Percentiles rank a stretch among this genome's conserved stretches.
phyloP scores from a whole-genome alignment of 257 asterid species.

The Jacaranda mimosifolia region DNA sequence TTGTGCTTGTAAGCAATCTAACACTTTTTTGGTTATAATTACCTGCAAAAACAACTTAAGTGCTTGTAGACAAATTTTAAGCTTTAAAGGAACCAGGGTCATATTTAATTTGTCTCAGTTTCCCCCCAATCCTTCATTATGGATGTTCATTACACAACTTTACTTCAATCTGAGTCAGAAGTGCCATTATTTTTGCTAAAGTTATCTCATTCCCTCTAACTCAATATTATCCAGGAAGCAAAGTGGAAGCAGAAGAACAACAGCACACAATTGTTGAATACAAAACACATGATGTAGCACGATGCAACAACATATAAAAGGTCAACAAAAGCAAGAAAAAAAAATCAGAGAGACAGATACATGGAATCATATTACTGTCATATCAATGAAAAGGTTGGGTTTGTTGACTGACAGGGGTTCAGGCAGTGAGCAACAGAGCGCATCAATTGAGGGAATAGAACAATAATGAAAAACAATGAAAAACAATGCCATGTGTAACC shows the following conservation, averaged over 20 bases:
- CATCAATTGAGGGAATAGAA: constrained; percentile 8
- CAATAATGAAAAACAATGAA: not conserved
- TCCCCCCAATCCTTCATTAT: not conserved
- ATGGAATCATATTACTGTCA: too few relatives aligned
- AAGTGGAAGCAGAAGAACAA: not conserved
- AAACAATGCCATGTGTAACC: not conserved
- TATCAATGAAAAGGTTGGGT: too few relatives aligned
- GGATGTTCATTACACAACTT: not conserved
- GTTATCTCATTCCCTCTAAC: not conserved
- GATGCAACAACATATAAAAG: too few relatives aligned
- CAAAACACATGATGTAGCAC: too few relatives aligned
- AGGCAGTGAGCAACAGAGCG: not conserved
- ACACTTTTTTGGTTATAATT: not conserved
- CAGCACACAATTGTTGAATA: not conserved
- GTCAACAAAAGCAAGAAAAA: not conserved
- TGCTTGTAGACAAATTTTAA: not conserved
- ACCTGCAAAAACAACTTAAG: not conserved
- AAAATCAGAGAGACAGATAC: too few relatives aligned
- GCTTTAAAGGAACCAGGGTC: not conserved
- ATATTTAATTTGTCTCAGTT: not conserved
- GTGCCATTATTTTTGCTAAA: not conserved
- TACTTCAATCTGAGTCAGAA: not conserved
- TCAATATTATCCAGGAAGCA: not conserved
- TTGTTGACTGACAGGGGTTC: too few relatives aligned
- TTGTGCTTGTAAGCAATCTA: not conserved